phyloP scores from a whole-genome alignment of 257 asterid genomes.

The Rauvolfia tetraphylla region DNA sequence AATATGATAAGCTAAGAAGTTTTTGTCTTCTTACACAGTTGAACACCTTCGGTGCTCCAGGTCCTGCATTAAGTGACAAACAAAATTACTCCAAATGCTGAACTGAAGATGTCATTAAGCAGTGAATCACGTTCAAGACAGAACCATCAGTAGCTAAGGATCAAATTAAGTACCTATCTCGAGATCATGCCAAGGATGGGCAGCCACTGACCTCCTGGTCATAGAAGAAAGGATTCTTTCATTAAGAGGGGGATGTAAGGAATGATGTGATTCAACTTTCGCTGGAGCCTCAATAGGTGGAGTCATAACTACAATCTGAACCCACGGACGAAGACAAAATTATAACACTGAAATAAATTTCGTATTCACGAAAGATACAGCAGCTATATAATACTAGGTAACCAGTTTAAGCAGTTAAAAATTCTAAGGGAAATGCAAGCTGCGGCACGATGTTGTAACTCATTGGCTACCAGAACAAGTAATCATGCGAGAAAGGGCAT shows the following conservation, averaged over 20 bases:
- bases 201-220: conserved; percentile 78
- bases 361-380: neutral
- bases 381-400: neutral
- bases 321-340: conserved; percentile 15
- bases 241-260: conserved; percentile 62
- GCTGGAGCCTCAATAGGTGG: conserved; percentile 51
- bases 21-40: conserved; percentile 65
- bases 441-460: neutral
- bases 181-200: conserved; percentile 99
- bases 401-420: neutral
- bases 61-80: conserved; percentile 59
- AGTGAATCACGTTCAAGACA: neutral
- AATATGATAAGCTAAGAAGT: neutral
- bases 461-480: neutral
- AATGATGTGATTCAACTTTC: conserved; percentile 22
- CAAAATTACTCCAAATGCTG: neutral
- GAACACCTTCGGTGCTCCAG: conserved; percentile 74
- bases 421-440: neutral
- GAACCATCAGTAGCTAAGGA: conserved; percentile 17
- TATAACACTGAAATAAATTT: conserved; percentile 1
- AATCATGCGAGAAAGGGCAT: neutral
- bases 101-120: neutral
- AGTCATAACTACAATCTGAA: conserved; percentile 46
- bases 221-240: conserved; percentile 87
- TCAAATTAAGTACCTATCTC: conserved; percentile 59